Conservation (phyloP, 2,329 filamentous ascomycete species). For the Diaporthe longicolla region DNA sequence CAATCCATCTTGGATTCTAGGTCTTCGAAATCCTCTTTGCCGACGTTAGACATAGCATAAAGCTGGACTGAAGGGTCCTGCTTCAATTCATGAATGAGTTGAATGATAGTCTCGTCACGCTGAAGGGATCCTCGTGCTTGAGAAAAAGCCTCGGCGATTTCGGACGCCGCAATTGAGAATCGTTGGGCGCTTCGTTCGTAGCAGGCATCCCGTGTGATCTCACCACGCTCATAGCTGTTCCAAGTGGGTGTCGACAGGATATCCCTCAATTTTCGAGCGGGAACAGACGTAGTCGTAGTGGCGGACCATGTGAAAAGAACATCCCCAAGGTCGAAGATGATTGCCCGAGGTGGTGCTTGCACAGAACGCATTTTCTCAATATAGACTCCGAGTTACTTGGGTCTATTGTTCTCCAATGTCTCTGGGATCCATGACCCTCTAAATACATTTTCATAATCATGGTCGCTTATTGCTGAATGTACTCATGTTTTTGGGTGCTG, state of each 20-base stretch:
- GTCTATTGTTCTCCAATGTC: neutral
- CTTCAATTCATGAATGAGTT: slow-evolving; percentile 45
- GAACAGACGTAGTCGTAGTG: slow-evolving; percentile 7
- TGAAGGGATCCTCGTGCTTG: slow-evolving; percentile 49
- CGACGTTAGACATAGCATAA: slow-evolving; percentile 52
- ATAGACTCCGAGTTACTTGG: neutral
- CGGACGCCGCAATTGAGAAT: slow-evolving; percentile 45
- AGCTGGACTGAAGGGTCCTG: slow-evolving; percentile 41
- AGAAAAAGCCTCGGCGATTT: slow-evolving; percentile 49
- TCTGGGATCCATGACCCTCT: neutral
- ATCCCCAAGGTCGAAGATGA: neutral
- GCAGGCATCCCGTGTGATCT: slow-evolving; percentile 48
- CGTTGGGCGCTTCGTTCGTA: slow-evolving; percentile 46
- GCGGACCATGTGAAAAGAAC: neutral
- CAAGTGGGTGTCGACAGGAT: too few relatives aligned
- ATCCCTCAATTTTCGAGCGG: slow-evolving; percentile 45
- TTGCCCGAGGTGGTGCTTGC: neutral
- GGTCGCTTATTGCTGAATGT: neutral
- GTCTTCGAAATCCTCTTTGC: slow-evolving; percentile 47
- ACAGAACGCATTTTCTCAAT: neutral
- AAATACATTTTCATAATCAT: neutral
- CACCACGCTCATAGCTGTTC: slow-evolving; percentile 46
- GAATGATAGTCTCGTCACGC: slow-evolving; percentile 46
- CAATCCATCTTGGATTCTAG: slow-evolving; percentile 49
- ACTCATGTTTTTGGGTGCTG: neutral